A percentile compares a stretch with the other conserved stretches of the same genome.
Evolutionary conservation across 1,284 basidiomycete genomes (phyloP).

Genomic region (Ceratorhiza oryzae-sativae): DNA sequence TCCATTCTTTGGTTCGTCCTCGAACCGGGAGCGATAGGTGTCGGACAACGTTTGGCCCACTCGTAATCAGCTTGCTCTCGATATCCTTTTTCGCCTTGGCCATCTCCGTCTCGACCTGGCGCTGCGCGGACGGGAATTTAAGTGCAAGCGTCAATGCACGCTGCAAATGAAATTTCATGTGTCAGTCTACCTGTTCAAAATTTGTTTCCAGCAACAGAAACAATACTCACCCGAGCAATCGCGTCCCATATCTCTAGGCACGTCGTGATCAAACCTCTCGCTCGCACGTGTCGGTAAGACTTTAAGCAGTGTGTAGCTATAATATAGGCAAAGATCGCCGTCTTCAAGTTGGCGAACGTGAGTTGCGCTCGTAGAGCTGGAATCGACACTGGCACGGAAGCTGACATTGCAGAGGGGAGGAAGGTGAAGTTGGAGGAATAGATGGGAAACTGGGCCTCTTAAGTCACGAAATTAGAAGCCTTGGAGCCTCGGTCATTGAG

Average conservation of each 20-base stretch:
- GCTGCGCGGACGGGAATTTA: conserved; percentile 69
- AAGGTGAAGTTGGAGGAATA: background rate
- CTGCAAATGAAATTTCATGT: conserved; percentile 52
- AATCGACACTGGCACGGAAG: conserved; percentile 9
- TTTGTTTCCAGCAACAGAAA: background rate
- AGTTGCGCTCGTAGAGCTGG: conserved; percentile 41
- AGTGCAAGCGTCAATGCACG: conserved; percentile 67
- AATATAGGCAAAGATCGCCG: conserved; percentile 68
- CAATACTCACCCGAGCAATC: conserved; percentile 60
- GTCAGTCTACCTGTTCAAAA: conserved; percentile 5
- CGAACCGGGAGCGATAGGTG: conserved; percentile 71
- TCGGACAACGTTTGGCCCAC: conserved; percentile 64
- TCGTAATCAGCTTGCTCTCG: conserved; percentile 71
- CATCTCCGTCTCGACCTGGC: conserved; percentile 75
- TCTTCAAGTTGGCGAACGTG: conserved; percentile 63
- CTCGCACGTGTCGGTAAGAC: conserved; percentile 73
- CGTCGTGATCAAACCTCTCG: conserved; percentile 66
- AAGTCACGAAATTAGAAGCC: conserved; percentile 8
- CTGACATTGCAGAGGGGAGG: background rate
- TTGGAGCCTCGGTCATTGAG: conserved; percentile 20
- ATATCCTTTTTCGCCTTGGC: conserved; percentile 70
- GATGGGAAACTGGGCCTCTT: background rate
- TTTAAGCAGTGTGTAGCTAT: conserved; percentile 56
- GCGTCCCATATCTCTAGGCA: conserved; percentile 56
- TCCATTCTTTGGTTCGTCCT: conserved; percentile 78